These are phyloP conservation scores for Rehmannia glutinosa DNA, from an alignment of 257 asterid species.

Conservation along the genomic window DNA sequence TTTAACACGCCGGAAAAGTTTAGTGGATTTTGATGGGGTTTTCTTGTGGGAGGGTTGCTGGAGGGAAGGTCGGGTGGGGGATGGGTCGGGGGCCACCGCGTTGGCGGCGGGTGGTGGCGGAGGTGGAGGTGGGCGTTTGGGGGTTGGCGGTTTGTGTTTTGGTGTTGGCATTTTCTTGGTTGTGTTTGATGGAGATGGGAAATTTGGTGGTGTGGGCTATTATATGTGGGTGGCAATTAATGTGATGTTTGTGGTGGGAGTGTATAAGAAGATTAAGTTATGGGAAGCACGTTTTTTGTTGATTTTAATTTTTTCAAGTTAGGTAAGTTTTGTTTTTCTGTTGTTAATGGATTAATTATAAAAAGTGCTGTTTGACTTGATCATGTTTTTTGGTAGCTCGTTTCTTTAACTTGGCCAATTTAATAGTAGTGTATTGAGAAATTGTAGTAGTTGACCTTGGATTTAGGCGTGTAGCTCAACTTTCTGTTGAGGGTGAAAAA, in stretches of 20 bases:
- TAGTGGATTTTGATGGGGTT: constrained; percentile 44
- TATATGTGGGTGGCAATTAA: not conserved
- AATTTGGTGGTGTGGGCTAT: not conserved
- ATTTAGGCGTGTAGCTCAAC: constrained; percentile 4
- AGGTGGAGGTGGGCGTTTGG: constrained; percentile 24
- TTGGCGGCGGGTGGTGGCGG: constrained; percentile 34
- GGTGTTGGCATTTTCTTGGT: constrained; percentile 47
- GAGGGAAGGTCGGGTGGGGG: constrained; percentile 38
- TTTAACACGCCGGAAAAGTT: constrained; percentile 55
- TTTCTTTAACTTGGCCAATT: too few species aligned
- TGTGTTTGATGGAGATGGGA: not conserved
- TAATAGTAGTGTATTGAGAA: not conserved
- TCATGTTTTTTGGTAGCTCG: not conserved
- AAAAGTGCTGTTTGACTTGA: constrained; percentile 10
- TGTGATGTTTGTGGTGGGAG: constrained; percentile 22
- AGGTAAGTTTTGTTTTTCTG: not conserved
- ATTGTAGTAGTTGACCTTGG: not conserved
- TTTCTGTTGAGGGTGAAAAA: constrained; percentile 8
- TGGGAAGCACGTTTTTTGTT: constrained; percentile 35
- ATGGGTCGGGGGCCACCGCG: constrained; percentile 43
- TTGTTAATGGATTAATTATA: not conserved
- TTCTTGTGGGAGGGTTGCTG: constrained; percentile 47
- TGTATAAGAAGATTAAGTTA: constrained; percentile 15
- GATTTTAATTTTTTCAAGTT: constrained; percentile 2
- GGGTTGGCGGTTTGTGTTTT: constrained; percentile 29